These are phyloP conservation scores for Phytophthora agathidicida DNA, from an alignment of 352 stramenopile genomes.

Conservation along the genomic window DNA sequence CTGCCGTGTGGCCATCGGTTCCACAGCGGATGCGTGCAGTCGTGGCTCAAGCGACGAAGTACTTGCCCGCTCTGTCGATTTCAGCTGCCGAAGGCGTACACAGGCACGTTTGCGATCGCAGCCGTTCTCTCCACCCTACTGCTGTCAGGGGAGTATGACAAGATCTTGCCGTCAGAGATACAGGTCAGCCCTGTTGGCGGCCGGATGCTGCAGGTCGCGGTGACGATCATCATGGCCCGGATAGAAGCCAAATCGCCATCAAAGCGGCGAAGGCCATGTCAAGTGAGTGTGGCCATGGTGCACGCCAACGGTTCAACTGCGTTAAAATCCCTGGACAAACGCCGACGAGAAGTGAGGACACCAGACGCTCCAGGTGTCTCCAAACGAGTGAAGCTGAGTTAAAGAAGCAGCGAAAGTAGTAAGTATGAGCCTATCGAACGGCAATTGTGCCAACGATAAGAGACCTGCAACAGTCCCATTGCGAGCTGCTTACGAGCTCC, in stretches of 20 bases:
- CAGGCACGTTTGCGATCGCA: conserved; percentile 65
- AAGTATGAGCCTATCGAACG: no score
- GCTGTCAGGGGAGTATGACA: conserved; percentile 49
- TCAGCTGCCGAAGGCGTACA: conserved; percentile 81
- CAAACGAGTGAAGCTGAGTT: conserved; percentile 23
- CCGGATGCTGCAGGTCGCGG: conserved; percentile 49
- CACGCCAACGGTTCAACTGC: conserved; percentile 45
- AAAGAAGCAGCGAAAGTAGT: no score
- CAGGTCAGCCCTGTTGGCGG: conserved; percentile 34
- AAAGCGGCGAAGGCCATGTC: conserved; percentile 33
- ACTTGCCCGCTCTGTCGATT: conserved; percentile 94
- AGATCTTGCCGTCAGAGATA: conserved; percentile 42
- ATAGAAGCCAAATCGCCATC: conserved; percentile 38
- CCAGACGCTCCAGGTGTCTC: not conserved
- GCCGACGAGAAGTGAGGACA: conserved; percentile 5
- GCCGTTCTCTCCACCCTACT: conserved; percentile 67
- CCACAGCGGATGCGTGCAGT: conserved; percentile 91
- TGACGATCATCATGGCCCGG: conserved; percentile 67
- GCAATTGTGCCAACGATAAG: no score
- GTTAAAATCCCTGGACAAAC: not conserved
- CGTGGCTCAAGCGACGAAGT: conserved; percentile 90
- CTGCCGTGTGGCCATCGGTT: conserved; percentile 93
- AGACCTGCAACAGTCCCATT: no score
- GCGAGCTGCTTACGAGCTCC: not conserved
- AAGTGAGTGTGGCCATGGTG: conserved; percentile 65